These are phyloP conservation scores for Cymbopogon citratus DNA, from an alignment of 176 grass and related monocot species.

Conservation along the genomic window DNA sequence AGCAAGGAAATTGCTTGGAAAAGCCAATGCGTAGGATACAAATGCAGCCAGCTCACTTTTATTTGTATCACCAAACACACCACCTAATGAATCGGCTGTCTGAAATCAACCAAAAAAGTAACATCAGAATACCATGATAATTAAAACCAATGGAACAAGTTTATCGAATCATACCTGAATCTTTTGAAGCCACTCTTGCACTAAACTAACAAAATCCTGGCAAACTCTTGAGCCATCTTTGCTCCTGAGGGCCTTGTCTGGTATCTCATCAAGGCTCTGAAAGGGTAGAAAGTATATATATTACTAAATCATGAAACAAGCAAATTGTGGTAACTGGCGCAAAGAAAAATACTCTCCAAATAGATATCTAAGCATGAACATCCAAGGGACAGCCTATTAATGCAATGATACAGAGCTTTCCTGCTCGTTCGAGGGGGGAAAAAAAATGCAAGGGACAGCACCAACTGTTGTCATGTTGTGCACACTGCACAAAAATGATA, in stretches of 20 bases:
- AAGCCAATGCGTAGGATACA: conserved; percentile 89
- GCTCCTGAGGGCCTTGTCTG: conserved; percentile 53
- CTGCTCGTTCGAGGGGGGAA: not conserved
- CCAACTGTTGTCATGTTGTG: not conserved
- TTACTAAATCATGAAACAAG: not conserved
- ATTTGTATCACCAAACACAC: conserved; percentile 85
- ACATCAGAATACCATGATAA: conserved; percentile 21
- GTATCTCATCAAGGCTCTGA: conserved; percentile 72
- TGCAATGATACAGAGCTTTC: not conserved
- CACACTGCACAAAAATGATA: not conserved
- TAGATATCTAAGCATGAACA: conserved; percentile 9
- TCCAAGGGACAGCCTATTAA: not conserved
- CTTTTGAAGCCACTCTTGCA: conserved; percentile 68
- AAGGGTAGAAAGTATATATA: conserved; percentile 25
- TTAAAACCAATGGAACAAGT: conserved; percentile 5
- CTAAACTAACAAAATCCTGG: conserved; percentile 74
- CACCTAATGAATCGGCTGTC: conserved; percentile 50
- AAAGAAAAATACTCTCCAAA: not conserved
- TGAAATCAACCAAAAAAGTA: conserved; percentile 33
- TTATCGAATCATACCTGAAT: conserved; percentile 55
- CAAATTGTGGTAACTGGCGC: not conserved
- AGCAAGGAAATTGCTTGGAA: conserved; percentile 86
- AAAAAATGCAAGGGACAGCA: not conserved
- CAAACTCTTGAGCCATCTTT: conserved; percentile 69
- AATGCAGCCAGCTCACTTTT: conserved; percentile 94